Percentiles rank a stretch among this genome's conserved stretches.
phyloP scores from a whole-genome alignment of 2,329 filamentous ascomycete species.

The Ampelomyces quisqualis region DNA sequence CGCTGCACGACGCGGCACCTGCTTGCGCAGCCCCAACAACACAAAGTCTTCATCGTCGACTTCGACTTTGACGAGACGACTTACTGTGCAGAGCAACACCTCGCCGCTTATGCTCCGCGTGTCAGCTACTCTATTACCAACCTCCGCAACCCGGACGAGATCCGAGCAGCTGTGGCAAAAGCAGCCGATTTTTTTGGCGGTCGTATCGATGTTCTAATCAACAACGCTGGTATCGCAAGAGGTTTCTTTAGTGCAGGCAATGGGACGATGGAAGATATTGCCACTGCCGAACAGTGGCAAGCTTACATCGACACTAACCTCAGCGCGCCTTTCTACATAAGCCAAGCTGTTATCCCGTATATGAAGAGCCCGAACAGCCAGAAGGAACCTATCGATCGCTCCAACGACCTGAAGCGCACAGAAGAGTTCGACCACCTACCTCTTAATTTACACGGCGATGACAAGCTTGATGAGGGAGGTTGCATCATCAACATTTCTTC shows the following conservation, averaged over 20 bases:
- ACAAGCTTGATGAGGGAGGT: slow-evolving; percentile 27
- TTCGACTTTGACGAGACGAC: slow-evolving; percentile 44
- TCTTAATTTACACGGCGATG: slow-evolving; percentile 20
- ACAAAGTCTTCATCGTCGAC: slow-evolving; percentile 50
- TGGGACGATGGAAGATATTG: slow-evolving; percentile 26
- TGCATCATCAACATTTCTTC: slow-evolving; percentile 50
- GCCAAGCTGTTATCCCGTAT: slow-evolving; percentile 24
- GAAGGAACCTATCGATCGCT: slow-evolving; percentile 17
- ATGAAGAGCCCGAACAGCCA: slow-evolving; percentile 24
- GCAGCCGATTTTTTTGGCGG: slow-evolving; percentile 43
- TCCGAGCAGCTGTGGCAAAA: slow-evolving; percentile 36
- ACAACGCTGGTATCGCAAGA: slow-evolving; percentile 31
- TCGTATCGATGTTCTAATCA: slow-evolving; percentile 33
- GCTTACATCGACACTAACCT: slow-evolving; percentile 25
- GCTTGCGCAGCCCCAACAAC: slow-evolving; percentile 35
- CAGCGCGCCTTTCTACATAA: slow-evolving; percentile 25
- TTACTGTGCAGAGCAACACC: slow-evolving; percentile 30
- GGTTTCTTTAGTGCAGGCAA: slow-evolving; percentile 27
- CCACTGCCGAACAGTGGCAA: slow-evolving; percentile 27
- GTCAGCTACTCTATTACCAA: slow-evolving; percentile 36
- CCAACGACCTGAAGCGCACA: slow-evolving; percentile 21
- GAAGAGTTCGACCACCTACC: slow-evolving; percentile 23
- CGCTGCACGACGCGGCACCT: slow-evolving; percentile 47
- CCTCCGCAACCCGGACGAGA: slow-evolving; percentile 37
- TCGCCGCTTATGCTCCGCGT: slow-evolving; percentile 33